Base-by-base conservation (phyloP, 768 basidiomycete genomes). In the Lactifluus hygrophoroides region DNA sequence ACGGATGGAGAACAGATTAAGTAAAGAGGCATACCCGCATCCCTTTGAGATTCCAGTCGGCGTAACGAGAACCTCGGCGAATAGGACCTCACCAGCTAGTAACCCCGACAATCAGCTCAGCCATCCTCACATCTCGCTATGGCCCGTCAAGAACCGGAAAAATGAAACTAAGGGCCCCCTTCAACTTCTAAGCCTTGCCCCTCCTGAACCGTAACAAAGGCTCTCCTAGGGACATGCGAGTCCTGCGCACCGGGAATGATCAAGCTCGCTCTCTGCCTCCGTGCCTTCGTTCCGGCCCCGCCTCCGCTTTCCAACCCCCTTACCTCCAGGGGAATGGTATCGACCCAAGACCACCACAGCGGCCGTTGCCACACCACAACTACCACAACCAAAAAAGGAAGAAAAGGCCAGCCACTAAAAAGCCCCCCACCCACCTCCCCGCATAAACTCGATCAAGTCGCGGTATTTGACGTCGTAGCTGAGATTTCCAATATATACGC, bases 401-500 rank as follows among this genome's bases (percentile, higher is more conserved):
- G 68, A 75, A 82, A 76, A 84, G 72, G 72, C 73, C 74, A 76
- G 64, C 63, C 51, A 69, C 76, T 80, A 75, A 77, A 77, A 83
- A 83, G 81, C 85, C 84, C n/a, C 82, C 83, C 76, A 94, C 94
- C 88, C 90, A 96, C 94, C 94, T 93, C 91, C 90, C 87, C 90
- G 83, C 93, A 96, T 95, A 72, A 96, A 97, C 85, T 97, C 93
- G 83, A 94, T 93, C 74, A 99, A 80, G 78, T 98, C 96, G 75
- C 93, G 84, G 77, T 95, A 98, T 76, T 88, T 94, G 85, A 94
- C 91, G 73, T 95, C 91, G 80, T 97, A 99, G 71, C 90, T 92
- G 75, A 99, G 83, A 73, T 99, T 99, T 70, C 96, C 95, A 72
- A 97, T 92, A 69, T 99, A 99, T 68, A 98, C 93, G 66, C 95